Conservation (phyloP, 2,329 filamentous ascomycete species). For the Exophiala xenobiotica region DNA sequence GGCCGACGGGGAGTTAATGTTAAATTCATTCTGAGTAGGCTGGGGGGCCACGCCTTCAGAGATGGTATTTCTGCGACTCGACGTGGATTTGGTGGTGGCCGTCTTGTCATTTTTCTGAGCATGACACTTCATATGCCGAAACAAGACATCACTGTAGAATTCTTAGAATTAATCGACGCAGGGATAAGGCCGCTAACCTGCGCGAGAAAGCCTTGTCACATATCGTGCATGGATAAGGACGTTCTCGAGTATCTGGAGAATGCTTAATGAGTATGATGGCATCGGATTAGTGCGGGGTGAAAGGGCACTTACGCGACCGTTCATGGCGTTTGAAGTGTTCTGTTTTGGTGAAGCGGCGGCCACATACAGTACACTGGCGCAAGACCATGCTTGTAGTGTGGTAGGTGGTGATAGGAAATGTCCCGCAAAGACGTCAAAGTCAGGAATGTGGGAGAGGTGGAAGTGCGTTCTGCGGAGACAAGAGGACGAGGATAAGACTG, state of each 20-base stretch:
- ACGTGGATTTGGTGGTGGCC: slow-evolving; percentile 32
- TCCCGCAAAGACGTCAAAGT: slow-evolving; percentile 5
- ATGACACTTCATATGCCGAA: slow-evolving; percentile 53
- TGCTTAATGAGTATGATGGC: slow-evolving; percentile 27
- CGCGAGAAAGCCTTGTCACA: slow-evolving; percentile 57
- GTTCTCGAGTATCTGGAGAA: slow-evolving; percentile 53
- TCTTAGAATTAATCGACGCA: slow-evolving; percentile 23
- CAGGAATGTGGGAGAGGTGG: slow-evolving; percentile 23
- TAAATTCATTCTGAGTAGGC: slow-evolving; percentile 31
- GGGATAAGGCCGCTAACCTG: slow-evolving; percentile 41
- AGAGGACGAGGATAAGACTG: neutral
- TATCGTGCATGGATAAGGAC: slow-evolving; percentile 54
- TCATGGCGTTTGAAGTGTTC: slow-evolving; percentile 58
- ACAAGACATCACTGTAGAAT: slow-evolving; percentile 47
- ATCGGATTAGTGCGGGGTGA: slow-evolving; percentile 2
- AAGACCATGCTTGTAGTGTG: slow-evolving; percentile 37
- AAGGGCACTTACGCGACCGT: slow-evolving; percentile 50
- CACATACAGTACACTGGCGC: slow-evolving; percentile 49
- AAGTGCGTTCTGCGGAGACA: neutral
- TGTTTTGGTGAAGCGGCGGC: slow-evolving; percentile 56
- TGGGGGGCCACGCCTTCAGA: slow-evolving; percentile 26
- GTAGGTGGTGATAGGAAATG: slow-evolving; percentile 2
- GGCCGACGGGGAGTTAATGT: slow-evolving; percentile 30
- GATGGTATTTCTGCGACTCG: slow-evolving; percentile 33
- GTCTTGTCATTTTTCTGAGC: slow-evolving; percentile 42